Evolutionary conservation across 202 grass and related monocot genomes (phyloP).

Genomic region (Setaria viridis): DNA sequence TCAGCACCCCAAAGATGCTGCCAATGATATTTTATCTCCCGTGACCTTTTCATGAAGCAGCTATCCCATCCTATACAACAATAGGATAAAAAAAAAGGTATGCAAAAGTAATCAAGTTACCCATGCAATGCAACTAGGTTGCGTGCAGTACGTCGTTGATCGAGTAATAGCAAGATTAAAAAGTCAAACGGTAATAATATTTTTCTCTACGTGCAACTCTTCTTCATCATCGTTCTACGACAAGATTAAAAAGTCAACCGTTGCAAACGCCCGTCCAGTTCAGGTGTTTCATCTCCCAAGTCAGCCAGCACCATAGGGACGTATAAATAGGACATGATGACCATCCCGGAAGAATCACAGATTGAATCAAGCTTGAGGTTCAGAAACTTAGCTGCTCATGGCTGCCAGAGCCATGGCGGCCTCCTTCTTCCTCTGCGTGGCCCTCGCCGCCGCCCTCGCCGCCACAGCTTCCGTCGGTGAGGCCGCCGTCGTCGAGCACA

Average conservation of each 20-base stretch:
- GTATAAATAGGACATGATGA: neutral
- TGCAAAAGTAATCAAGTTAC: neutral
- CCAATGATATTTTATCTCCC: neutral
- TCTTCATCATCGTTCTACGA: too few species aligned
- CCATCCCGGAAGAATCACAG: neutral
- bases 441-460: neutral
- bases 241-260: neutral
- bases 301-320: too few species aligned
- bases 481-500: constrained; percentile 39
- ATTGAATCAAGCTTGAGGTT: neutral
- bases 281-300: neutral
- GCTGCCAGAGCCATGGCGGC: neutral
- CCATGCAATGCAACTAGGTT: neutral
- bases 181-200: neutral
- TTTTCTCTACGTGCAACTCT: neutral
- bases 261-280: neutral
- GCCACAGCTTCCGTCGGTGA: neutral
- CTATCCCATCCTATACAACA: too few species aligned
- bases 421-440: neutral
- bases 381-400: neutral
- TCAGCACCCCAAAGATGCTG: too few species aligned
- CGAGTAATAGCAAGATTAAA: neutral
- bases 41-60: too few species aligned
- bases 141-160: neutral
- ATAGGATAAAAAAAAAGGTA: too few species aligned